Conservation (phyloP, 2,329 filamentous ascomycete genomes). For the Cladosporium sp. region DNA sequence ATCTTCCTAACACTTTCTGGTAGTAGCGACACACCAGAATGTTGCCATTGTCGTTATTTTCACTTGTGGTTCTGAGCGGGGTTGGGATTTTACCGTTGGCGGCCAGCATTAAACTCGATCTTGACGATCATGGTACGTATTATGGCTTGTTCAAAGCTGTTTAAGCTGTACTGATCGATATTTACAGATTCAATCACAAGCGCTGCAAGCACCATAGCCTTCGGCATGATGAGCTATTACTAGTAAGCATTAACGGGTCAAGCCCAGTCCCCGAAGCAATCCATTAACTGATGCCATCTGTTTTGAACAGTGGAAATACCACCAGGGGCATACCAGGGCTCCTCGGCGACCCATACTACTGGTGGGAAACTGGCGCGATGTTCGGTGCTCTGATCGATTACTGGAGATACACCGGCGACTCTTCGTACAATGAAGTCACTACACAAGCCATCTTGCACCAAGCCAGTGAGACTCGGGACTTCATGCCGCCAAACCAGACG, state of each 20-base stretch:
- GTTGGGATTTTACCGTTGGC: not conserved
- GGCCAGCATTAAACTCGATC: not conserved
- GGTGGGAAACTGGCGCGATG: constrained; percentile 64
- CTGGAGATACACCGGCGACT: constrained; percentile 63
- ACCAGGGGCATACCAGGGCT: constrained; percentile 49
- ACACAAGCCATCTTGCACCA: constrained; percentile 58
- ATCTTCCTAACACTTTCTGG: too few species aligned
- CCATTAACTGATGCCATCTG: too few species aligned
- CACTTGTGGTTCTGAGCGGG: too few species aligned
- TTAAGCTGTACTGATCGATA: too few species aligned
- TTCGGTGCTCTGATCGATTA: constrained; percentile 67
- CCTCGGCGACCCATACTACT: constrained; percentile 60
- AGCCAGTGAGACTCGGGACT: constrained; percentile 52
- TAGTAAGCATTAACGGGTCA: too few species aligned
- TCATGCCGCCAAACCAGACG: constrained; percentile 48
- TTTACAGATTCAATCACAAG: constrained; percentile 37
- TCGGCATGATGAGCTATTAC: constrained; percentile 50
- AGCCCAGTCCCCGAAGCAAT: too few species aligned
- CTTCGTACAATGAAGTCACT: constrained; percentile 57
- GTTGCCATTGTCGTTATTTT: too few species aligned
- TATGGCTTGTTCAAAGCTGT: too few species aligned
- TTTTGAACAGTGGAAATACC: constrained; percentile 34
- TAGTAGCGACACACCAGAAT: too few species aligned
- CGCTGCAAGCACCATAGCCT: constrained; percentile 39
- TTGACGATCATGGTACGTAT: not conserved